Base-by-base conservation (phyloP, 1,139 yeast genomes). In the Debaryomycetaceae sp. region DNA sequence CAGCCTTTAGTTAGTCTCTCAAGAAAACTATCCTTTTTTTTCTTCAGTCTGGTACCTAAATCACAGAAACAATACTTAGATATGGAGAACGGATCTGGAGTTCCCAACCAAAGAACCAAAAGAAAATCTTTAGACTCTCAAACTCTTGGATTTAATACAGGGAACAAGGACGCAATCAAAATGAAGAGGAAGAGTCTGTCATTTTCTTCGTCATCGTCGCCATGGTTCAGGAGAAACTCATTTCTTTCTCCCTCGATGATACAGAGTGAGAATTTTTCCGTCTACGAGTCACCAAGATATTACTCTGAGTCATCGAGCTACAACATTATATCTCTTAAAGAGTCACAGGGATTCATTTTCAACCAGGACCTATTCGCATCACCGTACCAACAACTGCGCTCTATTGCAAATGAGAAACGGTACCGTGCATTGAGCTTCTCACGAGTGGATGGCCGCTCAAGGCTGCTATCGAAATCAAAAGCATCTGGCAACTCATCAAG, bases 281-380 rank as follows among this genome's bases (percentile, higher is more conserved):
- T 81, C 5, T 82, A 82, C 47, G 83, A 81, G 49, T 60, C 58
- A 30, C 65, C 60, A 44, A 61, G 58, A 37, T 65, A 61, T 47
- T 58, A 57, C 40, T 52, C 59, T 13, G 67, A 63, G 16, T 43
- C 61, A 17, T 49, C 65, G 5, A 58, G 61, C 35, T 67, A 65
- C 45, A 68, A 62, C 41, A 66, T 71, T 13, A 68, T 74, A 35
- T 73, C 79, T 29, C 63, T 84, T 30, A 73, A 73, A 37, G 87
- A 83, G 53, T 72, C 82, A 36, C 91, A 84, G 55, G 92, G 92
- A 5, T 84, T 83, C 52, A 63, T 78, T 15, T 84, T 87, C 74
- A 84, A 84, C 58, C 88, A 82, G 51, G 87, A 82, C 51, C 63
- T 83, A 42, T 83, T 83, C 67, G 88, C 86, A 7, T 71, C 82